Evolutionary conservation across 1,284 basidiomycete species (phyloP).

Genomic region (Paramarasmius palmivorus): DNA sequence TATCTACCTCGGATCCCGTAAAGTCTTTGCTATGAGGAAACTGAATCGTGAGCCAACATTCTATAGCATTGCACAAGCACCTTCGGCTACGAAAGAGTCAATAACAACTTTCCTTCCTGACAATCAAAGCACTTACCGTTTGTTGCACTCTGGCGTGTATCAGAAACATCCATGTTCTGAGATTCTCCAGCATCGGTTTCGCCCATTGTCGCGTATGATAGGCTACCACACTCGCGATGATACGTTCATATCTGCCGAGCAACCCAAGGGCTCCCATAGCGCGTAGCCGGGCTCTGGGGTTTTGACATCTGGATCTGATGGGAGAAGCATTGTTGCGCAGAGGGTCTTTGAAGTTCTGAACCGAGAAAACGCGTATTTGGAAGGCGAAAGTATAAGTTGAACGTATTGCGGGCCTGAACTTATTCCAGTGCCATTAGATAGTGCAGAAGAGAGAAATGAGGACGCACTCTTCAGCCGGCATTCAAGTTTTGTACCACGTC

Average conservation of each 20-base stretch:
- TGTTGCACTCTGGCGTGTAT: conserved; percentile 70
- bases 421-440: conserved; percentile 10
- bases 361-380: conserved; percentile 69
- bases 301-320: conserved; percentile 28
- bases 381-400: conserved; percentile 65
- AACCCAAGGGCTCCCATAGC: conserved; percentile 74
- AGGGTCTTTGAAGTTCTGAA: conserved; percentile 65
- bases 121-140: conserved; percentile 41
- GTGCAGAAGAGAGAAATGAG: not conserved
- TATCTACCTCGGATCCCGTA: conserved; percentile 83
- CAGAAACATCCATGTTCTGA: conserved; percentile 77
- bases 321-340: conserved; percentile 55
- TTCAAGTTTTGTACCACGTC: conserved; percentile 71
- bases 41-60: conserved; percentile 88
- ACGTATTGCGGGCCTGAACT: conserved; percentile 61
- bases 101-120: conserved; percentile 18
- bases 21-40: conserved; percentile 86
- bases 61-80: conserved; percentile 70
- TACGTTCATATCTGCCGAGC: conserved; percentile 82
- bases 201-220: conserved; percentile 74
- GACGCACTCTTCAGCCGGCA: conserved; percentile 56
- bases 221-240: conserved; percentile 72
- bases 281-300: conserved; percentile 27
- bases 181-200: conserved; percentile 57
- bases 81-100: conserved; percentile 50